Base-by-base conservation (phyloP, 2,329 filamentous ascomycete genomes). In the Talaromyces sp. region DNA sequence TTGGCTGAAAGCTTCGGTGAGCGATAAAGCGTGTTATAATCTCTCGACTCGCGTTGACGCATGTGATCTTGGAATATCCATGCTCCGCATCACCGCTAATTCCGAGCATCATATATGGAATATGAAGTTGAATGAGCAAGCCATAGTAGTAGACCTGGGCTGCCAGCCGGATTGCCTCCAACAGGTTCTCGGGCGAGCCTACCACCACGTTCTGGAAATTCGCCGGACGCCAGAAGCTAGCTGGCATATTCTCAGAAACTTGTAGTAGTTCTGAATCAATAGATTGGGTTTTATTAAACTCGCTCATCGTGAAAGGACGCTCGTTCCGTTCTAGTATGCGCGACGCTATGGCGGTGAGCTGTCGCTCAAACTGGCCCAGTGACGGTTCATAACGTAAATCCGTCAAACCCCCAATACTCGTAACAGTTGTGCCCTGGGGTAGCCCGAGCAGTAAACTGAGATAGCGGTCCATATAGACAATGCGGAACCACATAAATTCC, bases 251-350 rank as follows among this genome's bases (percentile, higher is more conserved):
- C 6, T 63, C 64, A 0, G 75, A 69, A 2, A 70, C 69, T 41
- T 65, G 64, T 58, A 74, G 65, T 14, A 79, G 63, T 7, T 72
- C 63, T 8, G 61, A 24, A 61, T 79, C 75, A 19, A 78, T 71
- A 4, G 67, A 66, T 46, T 68, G 65, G 2, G 71, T 74, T 7
- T 61, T 57, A 2, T 57, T 60, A 51, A 71, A 63, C 56, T 73
- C 67, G 14, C 68, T 55, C 9, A 58, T 32, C 43, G 49, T 56
- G 32, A 64, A 59, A 5, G 66, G 61, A 9, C 60, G 58, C 38
- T 73, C 68, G 58, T 77, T 77, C 10, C 77, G 74, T 55, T 75
- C 68, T 1, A 79, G 62, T 13, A 82, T 77, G 3, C 67, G 69
- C 9, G 65, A 70, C 4, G 72, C 71, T 14, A 77, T 68, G 17